Base-by-base conservation (phyloP, 1,284 basidiomycete genomes). In the Mycena sp. region DNA sequence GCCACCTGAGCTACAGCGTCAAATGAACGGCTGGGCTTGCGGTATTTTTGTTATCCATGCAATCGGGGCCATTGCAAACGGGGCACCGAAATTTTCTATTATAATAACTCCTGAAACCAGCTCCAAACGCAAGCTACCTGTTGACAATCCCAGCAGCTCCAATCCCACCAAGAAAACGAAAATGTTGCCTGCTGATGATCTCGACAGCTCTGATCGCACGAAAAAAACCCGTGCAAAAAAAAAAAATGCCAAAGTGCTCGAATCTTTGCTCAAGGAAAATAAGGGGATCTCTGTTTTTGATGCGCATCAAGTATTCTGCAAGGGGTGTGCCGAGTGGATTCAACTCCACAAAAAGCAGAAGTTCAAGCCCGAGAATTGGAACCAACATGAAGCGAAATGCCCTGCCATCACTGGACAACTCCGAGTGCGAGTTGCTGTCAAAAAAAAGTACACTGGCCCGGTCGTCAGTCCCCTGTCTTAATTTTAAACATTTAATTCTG, bases 41-140 rank as follows among this genome's bases (percentile, higher is more conserved):
- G 57, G 57, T 21, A 51, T 58, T 25, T 58, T 58, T 14, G 28
- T 43, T n/a, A 40, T 58, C n/a, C 32, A 49, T 23, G 32, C 26
- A 1, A 50, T 58, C 23, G 23, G 35, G 2, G 46, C 32, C 35
- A 12, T 50, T 9, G 32, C 7, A 1, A 37, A 51, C 30, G 57
- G 48, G n/a, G 37, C 40, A 30, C 1, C 16, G 1, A 17, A 51
- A 12, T 32, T n/a, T 10, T n/a, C 12, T 3, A 28, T 51, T 4
- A 58, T 29, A 4, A 35, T 35, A 9, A 9, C 32, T 14, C 9
- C 14, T 35, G 7, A 7, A 35, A 35, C 32, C 14, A 35, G 32
- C 32, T 35, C 32, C 14, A 35, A 35, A 35, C 32, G 32, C 32
- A 35, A 35, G 32, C 32, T n/a, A n/a, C n/a, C n/a, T n/a, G n/a